Conservation (phyloP, 306 rosid genomes). For the Parietaria judaica region DNA sequence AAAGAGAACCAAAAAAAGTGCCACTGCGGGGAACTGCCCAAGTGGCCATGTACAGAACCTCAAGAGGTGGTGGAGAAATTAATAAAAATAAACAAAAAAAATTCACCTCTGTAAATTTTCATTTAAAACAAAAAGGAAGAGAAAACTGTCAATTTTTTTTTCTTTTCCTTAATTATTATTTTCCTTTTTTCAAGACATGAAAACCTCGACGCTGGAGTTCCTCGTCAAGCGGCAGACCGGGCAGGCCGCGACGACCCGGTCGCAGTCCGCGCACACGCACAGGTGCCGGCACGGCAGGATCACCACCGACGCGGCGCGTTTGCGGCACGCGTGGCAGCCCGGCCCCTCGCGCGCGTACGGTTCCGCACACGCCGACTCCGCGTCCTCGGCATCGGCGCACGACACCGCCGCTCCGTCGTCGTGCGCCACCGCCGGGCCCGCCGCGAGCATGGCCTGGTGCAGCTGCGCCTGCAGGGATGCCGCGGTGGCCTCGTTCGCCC, state of each 20-base stretch:
- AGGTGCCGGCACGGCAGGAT: conserved; percentile 80
- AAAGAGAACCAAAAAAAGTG: conserved; percentile 12
- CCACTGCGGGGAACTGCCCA: conserved; percentile 42
- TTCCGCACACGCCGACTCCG: conserved; percentile 74
- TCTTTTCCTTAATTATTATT: background rate
- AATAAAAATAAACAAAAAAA: background rate
- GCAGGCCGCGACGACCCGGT: conserved; percentile 49
- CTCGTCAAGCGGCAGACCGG: conserved; percentile 60
- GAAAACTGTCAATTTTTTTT: conserved; percentile 2
- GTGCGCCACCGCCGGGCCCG: conserved; percentile 15
- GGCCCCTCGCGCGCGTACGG: conserved; percentile 47
- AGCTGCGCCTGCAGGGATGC: conserved; percentile 64
- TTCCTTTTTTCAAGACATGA: conserved; percentile 32
- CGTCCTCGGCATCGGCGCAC: conserved; percentile 67
- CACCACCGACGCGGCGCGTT: conserved; percentile 67
- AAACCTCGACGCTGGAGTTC: conserved; percentile 67
- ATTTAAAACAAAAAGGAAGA: background rate
- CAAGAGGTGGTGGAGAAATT: conserved; percentile 13
- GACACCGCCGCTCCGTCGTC: conserved; percentile 38
- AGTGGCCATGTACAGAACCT: conserved; percentile 57
- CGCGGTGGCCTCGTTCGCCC: conserved; percentile 64
- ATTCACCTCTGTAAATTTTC: conserved; percentile 6
- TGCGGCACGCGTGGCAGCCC: conserved; percentile 61
- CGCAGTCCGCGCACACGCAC: conserved; percentile 67
- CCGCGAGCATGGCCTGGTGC: conserved; percentile 54